Conservation (phyloP, 2,329 filamentous ascomycete species). For the Talaromyces sp. region DNA sequence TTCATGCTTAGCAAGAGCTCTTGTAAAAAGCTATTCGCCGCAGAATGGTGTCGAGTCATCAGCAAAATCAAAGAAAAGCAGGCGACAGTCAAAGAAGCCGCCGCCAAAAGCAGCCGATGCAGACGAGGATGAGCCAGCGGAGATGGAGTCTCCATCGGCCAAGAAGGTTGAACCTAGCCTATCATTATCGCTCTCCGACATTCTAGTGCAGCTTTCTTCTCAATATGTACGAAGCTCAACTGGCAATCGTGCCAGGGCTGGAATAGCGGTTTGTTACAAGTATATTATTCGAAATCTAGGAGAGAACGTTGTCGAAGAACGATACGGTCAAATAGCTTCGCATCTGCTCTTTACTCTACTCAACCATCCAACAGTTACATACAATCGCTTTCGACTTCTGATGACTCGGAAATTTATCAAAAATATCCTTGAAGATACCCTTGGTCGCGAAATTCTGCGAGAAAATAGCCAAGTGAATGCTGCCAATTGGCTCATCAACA, state of each 20-base stretch:
- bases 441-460: slow-evolving; percentile 75
- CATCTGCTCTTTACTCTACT: slow-evolving; percentile 77
- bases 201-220: slow-evolving; percentile 70
- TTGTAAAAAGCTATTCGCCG: slow-evolving; percentile 75
- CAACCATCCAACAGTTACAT: slow-evolving; percentile 66
- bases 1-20: slow-evolving; percentile 73
- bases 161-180: slow-evolving; percentile 68
- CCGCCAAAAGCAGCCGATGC: slow-evolving; percentile 51
- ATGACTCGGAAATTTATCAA: slow-evolving; percentile 80
- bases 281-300: slow-evolving; percentile 73
- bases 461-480: slow-evolving; percentile 84
- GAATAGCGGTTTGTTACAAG: slow-evolving; percentile 81
- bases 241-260: slow-evolving; percentile 73
- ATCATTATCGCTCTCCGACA: slow-evolving; percentile 67
- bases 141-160: slow-evolving; percentile 60
- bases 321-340: slow-evolving; percentile 75
- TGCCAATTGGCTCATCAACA: slow-evolving; percentile 75
- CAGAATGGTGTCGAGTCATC: slow-evolving; percentile 48
- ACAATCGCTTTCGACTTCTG: slow-evolving; percentile 82
- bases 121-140: slow-evolving; percentile 71
- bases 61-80: slow-evolving; percentile 62
- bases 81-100: slow-evolving; percentile 65
- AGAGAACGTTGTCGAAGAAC: slow-evolving; percentile 73
- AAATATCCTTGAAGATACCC: slow-evolving; percentile 74
- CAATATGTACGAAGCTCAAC: slow-evolving; percentile 77